Conservation (phyloP, 495 filamentous ascomycete species). For the Filosporella fistucella region DNA sequence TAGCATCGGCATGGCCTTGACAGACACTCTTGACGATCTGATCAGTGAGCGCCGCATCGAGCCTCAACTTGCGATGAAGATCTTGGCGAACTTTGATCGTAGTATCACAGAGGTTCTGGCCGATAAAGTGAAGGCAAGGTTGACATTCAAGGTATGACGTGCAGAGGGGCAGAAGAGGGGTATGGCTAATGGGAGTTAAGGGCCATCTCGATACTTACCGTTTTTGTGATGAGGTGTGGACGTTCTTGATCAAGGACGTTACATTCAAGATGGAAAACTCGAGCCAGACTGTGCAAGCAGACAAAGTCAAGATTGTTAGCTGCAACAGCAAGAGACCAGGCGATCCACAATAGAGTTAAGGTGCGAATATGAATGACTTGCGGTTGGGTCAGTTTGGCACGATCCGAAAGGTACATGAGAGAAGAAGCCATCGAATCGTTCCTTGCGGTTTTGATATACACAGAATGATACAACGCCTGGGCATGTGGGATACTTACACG, state of each 20-base stretch:
- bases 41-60: slow-evolving; percentile 92
- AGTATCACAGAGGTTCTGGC: slow-evolving; percentile 82
- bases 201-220: slow-evolving; percentile 98
- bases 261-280: slow-evolving; percentile 90
- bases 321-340: slow-evolving; percentile 42
- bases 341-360: slow-evolving; percentile 22
- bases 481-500: too few species aligned
- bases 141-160: slow-evolving; percentile 85
- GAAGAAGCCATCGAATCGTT: too few species aligned
- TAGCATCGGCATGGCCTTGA: slow-evolving; percentile 87
- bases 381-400: too few species aligned
- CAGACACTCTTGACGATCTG: slow-evolving; percentile 93
- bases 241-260: slow-evolving; percentile 97
- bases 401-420: too few species aligned
- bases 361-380: neutral
- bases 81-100: slow-evolving; percentile 88
- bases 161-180: slow-evolving; percentile 1
- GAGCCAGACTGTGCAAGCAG: slow-evolving; percentile 51
- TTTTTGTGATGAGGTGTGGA: slow-evolving; percentile 99
- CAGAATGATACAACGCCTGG: slow-evolving; percentile 7
- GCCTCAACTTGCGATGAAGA: slow-evolving; percentile 97
- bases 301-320: slow-evolving; percentile 96
- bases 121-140: slow-evolving; percentile 83
- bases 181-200: slow-evolving; percentile 39
- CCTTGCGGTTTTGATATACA: neutral